These are phyloP conservation scores for Eimeria zaria DNA, from an alignment of 169 alveolate genomes.

Conservation along the genomic window DNA sequence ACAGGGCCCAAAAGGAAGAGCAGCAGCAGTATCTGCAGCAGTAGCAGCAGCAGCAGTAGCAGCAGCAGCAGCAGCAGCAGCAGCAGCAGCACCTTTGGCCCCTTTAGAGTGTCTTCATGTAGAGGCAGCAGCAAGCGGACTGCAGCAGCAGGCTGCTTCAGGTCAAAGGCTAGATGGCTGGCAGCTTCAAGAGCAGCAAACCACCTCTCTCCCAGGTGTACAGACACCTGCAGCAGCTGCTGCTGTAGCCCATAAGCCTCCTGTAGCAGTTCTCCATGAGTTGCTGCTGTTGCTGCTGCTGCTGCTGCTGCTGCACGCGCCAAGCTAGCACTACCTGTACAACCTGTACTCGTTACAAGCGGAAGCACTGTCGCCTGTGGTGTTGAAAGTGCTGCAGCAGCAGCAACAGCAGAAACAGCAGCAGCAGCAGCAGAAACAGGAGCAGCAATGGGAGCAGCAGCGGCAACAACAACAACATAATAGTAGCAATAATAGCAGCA, in stretches of 20 bases:
- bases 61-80: not conserved
- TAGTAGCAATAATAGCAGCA: too few relatives aligned
- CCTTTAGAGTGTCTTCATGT: constrained; percentile 90
- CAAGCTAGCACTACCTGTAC: not conserved
- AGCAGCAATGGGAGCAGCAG: too few relatives aligned
- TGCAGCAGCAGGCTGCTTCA: constrained; percentile 90
- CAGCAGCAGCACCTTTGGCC: constrained; percentile 89
- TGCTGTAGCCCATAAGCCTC: constrained; percentile 92
- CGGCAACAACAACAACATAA: too few relatives aligned
- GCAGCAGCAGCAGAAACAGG: not conserved
- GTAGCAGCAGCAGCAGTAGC: not conserved
- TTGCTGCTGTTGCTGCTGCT: not conserved
- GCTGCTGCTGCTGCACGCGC: constrained; percentile 81
- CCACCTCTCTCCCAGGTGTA: constrained; percentile 94
- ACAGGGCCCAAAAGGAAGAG: too few relatives aligned
- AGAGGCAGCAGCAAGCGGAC: constrained; percentile 88
- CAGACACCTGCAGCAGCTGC: constrained; percentile 94
- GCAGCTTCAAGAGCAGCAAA: constrained; percentile 95
- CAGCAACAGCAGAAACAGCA: not conserved
- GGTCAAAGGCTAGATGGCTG: constrained; percentile 90
- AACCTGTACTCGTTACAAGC: not conserved
- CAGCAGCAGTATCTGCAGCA: not conserved
- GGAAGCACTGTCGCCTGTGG: constrained; percentile 26
- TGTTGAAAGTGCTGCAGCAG: not conserved
- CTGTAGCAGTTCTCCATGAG: constrained; percentile 85